Percentiles rank a stretch among this genome's conserved stretches.
Conservation (phyloP, 768 basidiomycete genomes). For the Thelephora aurantiotincta region DNA sequence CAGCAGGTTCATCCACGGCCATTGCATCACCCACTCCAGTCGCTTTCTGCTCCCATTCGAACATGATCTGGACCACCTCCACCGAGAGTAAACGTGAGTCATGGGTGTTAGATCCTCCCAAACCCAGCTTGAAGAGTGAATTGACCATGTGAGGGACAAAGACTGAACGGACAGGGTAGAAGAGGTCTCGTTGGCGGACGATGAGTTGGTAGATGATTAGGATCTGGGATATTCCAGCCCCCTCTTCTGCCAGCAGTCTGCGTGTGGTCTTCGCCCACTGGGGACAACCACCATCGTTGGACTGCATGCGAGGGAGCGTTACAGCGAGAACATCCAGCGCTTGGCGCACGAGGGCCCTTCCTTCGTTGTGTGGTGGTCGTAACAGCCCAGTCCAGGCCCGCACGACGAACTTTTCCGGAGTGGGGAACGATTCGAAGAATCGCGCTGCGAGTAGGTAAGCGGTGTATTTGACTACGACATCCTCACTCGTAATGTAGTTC, state of each 20-base stretch:
- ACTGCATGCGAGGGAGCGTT: constrained; percentile 52
- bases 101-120: constrained; percentile 48
- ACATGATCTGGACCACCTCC: constrained; percentile 84
- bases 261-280: constrained; percentile 83
- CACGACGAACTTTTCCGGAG: constrained; percentile 82
- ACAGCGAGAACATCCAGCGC: constrained; percentile 82
- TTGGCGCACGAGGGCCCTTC: constrained; percentile 61
- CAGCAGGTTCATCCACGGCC: constrained; percentile 1
- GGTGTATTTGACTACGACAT: constrained; percentile 85
- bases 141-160: constrained; percentile 92
- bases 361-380: constrained; percentile 67
- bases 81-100: constrained; percentile 83
- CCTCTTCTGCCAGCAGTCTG: constrained; percentile 80
- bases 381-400: constrained; percentile 86
- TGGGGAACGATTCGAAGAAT: constrained; percentile 83
- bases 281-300: constrained; percentile 39
- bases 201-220: constrained; percentile 85
- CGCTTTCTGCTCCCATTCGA: constrained; percentile 81
- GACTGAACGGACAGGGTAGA: constrained; percentile 83
- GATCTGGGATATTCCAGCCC: constrained; percentile 49
- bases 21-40: constrained; percentile 7
- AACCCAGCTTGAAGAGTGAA: constrained; percentile 78
- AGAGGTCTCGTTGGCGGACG: constrained; percentile 79
- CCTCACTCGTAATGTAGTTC: constrained; percentile 76
- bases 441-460: constrained; percentile 82